phyloP scores from a whole-genome alignment of 805 yeast species.

The Kregervanrija fluxuum region DNA sequence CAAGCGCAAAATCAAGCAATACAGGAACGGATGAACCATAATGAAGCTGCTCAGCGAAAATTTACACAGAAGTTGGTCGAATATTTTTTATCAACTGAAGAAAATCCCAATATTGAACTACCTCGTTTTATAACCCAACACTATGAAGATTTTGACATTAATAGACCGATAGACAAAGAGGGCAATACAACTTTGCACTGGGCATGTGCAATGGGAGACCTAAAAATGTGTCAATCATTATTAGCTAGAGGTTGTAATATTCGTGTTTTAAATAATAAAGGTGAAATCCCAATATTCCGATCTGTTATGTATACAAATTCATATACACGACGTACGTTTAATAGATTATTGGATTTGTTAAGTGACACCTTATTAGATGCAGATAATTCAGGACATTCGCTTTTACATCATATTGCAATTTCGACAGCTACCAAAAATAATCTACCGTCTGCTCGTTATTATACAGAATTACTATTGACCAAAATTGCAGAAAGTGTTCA shows the following conservation, averaged over 20 bases:
- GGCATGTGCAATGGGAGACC: conserved; percentile 94
- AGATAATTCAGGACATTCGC: conserved; percentile 67
- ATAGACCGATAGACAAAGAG: conserved; percentile 85
- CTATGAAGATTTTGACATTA: conserved; percentile 54
- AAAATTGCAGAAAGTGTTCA: conserved; percentile 57
- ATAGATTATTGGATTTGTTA: conserved; percentile 67
- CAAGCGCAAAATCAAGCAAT: conserved; percentile 4
- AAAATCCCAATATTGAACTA: conserved; percentile 27
- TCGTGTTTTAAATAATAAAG: conserved; percentile 51
- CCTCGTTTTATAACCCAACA: conserved; percentile 64
- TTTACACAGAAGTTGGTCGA: conserved; percentile 42
- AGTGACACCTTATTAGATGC: conserved; percentile 71
- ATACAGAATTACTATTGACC: conserved; percentile 67
- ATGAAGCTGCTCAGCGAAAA: neutral
- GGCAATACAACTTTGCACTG: conserved; percentile 94
- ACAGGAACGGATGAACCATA: conserved; percentile 1
- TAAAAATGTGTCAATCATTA: conserved; percentile 68
- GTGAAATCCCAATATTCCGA: conserved; percentile 84
- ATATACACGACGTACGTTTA: conserved; percentile 71
- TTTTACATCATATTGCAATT: conserved; percentile 78
- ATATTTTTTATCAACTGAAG: conserved; percentile 51
- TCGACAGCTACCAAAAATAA: conserved; percentile 61
- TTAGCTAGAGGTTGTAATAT: conserved; percentile 70
- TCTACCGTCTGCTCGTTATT: conserved; percentile 75
- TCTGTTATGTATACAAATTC: conserved; percentile 84